Percentiles rank a stretch among this genome's conserved stretches.
Evolutionary conservation across 73 alveolate species (phyloP).

Genomic region (Loxodes magnus): DNA sequence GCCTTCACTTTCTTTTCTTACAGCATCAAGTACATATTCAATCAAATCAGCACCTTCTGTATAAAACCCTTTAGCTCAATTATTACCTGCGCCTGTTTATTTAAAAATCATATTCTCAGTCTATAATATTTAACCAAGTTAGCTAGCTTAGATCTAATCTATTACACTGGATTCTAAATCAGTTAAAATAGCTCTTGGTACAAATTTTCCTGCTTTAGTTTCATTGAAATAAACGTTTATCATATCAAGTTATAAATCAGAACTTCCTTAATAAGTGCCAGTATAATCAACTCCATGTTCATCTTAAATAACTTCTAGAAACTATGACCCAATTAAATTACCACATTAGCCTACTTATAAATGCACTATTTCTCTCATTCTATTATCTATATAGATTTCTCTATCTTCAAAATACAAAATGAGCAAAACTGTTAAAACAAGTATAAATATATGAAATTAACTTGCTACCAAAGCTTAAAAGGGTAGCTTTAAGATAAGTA

Average conservation of each 20-base stretch:
- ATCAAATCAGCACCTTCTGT: slow-evolving; percentile 95
- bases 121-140: slow-evolving; percentile 96
- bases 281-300: slow-evolving; percentile 99
- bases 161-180: slow-evolving; percentile 97
- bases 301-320: slow-evolving; percentile 99
- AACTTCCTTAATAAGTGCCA: slow-evolving; percentile 97
- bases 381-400: too few relatives aligned
- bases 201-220: slow-evolving; percentile 96
- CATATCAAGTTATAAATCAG: slow-evolving; percentile 88
- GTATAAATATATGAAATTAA: too few relatives aligned
- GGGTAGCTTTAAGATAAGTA: too few relatives aligned
- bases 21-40: slow-evolving; percentile 86
- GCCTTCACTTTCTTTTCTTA: slow-evolving; percentile 90
- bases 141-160: slow-evolving; percentile 98
- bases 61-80: slow-evolving; percentile 99
- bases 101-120: slow-evolving; percentile 99
- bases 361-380: slow-evolving; percentile 39
- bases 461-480: too few relatives aligned
- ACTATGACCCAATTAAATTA: slow-evolving; percentile 98
- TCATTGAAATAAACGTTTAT: slow-evolving; percentile 94
- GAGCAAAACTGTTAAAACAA: too few relatives aligned
- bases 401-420: too few relatives aligned
- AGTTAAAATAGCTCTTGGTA: slow-evolving; percentile 95
- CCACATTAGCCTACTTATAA: slow-evolving; percentile 98
- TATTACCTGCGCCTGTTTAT: slow-evolving; percentile 93